phyloP scores from a whole-genome alignment of 225 moss, liverwort and hornwort species.

The Sphagnum tenellum region DNA sequence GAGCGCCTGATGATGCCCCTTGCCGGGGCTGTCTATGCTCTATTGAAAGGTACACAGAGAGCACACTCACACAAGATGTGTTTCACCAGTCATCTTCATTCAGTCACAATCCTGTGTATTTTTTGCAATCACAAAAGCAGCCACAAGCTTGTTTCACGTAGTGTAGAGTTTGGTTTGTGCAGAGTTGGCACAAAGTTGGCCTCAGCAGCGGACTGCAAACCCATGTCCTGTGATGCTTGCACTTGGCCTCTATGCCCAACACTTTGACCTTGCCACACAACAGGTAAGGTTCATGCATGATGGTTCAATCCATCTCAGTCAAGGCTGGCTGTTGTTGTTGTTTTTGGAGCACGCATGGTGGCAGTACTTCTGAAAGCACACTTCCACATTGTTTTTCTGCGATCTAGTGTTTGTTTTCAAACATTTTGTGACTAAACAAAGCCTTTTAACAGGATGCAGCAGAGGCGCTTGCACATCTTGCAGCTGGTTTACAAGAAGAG shows the following conservation, averaged over 20 bases:
- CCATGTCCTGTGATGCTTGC: constrained; percentile 81
- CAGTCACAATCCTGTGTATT: no score
- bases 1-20: constrained; percentile 61
- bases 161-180: constrained; percentile 7
- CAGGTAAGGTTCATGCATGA: constrained; percentile 51
- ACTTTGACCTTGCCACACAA: constrained; percentile 78
- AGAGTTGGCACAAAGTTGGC: constrained; percentile 63
- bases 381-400: no score
- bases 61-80: neutral
- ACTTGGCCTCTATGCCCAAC: constrained; percentile 53
- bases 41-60: constrained; percentile 58
- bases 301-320: no score
- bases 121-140: no score
- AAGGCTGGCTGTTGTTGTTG: no score
- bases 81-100: no score
- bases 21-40: constrained; percentile 64
- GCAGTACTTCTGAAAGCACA: no score
- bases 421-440: no score
- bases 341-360: no score
- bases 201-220: constrained; percentile 44
- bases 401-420: no score
- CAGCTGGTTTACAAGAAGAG: constrained; percentile 81
- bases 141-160: no score
- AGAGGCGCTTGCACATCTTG: constrained; percentile 77
- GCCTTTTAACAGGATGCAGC: constrained; percentile 61